phyloP scores from a whole-genome alignment of 306 rosid genomes.

The Inga laurina region DNA sequence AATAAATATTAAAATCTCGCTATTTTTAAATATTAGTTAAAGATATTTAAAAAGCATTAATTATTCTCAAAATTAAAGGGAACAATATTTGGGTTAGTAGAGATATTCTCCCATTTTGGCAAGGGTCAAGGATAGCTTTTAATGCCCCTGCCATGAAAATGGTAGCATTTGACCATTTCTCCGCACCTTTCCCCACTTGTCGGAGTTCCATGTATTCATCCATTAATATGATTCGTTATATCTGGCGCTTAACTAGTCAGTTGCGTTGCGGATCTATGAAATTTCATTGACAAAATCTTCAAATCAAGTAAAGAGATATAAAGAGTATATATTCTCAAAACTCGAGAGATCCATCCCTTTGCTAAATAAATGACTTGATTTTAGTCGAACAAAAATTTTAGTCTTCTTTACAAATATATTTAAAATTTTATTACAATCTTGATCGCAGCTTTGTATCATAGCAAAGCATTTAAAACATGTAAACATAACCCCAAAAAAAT shows the following conservation, averaged over 20 bases:
- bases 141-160: too few species aligned
- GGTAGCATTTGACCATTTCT: neutral
- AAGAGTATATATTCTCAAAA: too few species aligned
- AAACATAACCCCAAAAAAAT: neutral
- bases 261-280: neutral
- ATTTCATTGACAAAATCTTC: neutral
- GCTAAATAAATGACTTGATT: neutral
- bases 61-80: too few species aligned
- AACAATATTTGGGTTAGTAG: too few species aligned
- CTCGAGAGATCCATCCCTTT: neutral
- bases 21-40: too few species aligned
- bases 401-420: neutral
- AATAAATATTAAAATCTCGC: too few species aligned
- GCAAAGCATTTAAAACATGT: neutral
- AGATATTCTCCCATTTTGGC: too few species aligned
- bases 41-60: too few species aligned
- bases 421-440: neutral
- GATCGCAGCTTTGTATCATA: neutral
- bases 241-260: neutral
- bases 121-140: neutral
- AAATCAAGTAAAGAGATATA: neutral
- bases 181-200: conserved; percentile 4
- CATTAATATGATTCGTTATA: neutral
- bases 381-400: neutral
- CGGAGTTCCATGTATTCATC: neutral